phyloP scores from a whole-genome alignment of 2,329 filamentous ascomycete genomes.

The Penicillium sumatraense region DNA sequence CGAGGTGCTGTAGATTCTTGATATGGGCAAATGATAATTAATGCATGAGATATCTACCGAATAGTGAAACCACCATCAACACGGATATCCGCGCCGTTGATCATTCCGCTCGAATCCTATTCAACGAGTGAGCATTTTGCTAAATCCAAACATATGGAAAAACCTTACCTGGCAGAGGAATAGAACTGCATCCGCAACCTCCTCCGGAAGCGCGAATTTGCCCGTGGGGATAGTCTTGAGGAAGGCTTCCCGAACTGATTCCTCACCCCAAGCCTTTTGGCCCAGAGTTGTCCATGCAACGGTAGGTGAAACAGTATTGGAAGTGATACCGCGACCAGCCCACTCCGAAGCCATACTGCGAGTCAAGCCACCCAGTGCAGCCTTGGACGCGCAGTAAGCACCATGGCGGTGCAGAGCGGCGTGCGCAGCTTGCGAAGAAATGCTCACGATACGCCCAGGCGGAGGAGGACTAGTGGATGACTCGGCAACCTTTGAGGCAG shows the following conservation, averaged over 20 bases:
- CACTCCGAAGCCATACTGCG: constrained; percentile 54
- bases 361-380: constrained; percentile 50
- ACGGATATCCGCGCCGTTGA: constrained; percentile 46
- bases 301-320: constrained; percentile 52
- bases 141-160: background rate
- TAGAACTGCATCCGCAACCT: constrained; percentile 45
- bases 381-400: constrained; percentile 55
- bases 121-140: constrained; percentile 1
- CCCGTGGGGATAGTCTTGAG: constrained; percentile 45
- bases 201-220: constrained; percentile 44
- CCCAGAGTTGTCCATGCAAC: constrained; percentile 54
- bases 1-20: too few relatives aligned
- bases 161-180: constrained; percentile 43
- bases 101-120: constrained; percentile 47
- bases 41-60: constrained; percentile 23
- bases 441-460: constrained; percentile 51
- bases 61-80: constrained; percentile 48
- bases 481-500: constrained; percentile 25
- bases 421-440: constrained; percentile 54
- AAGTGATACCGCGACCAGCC: constrained; percentile 51
- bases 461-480: constrained; percentile 26
- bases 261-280: constrained; percentile 48
- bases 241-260: constrained; percentile 40
- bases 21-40: too few relatives aligned
- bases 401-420: constrained; percentile 51